These are phyloP conservation scores for Eremochloa ophiuroides DNA, from an alignment of 176 grass and related monocot species.

Conservation along the genomic window DNA sequence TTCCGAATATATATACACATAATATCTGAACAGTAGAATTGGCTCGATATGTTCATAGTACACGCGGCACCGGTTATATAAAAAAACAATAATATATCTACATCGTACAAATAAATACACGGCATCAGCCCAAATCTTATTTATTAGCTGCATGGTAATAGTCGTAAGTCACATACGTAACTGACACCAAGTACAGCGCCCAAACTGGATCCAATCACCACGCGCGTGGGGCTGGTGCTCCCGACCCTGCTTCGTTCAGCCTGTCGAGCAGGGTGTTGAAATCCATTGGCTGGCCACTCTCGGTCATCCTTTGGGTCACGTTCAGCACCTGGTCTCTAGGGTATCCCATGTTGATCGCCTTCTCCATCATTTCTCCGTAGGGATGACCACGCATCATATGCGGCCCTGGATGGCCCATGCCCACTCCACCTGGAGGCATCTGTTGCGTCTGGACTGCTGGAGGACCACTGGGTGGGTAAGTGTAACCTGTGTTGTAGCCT, in stretches of 20 bases:
- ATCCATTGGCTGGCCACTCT: slow-evolving; percentile 72
- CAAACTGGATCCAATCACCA: slow-evolving; percentile 45
- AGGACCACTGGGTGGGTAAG: slow-evolving; percentile 35
- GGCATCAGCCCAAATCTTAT: slow-evolving; percentile 25
- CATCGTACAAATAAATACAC: slow-evolving; percentile 29
- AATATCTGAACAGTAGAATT: not conserved
- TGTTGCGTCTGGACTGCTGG: slow-evolving; percentile 33
- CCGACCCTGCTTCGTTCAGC: slow-evolving; percentile 59
- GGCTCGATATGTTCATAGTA: not conserved
- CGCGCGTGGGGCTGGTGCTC: slow-evolving; percentile 33
- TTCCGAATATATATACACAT: not conserved
- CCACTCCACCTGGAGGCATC: slow-evolving; percentile 30
- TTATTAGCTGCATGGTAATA: slow-evolving; percentile 38
- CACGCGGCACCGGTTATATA: slow-evolving; percentile 24
- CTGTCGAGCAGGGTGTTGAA: slow-evolving; percentile 87
- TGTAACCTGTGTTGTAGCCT: slow-evolving; percentile 39
- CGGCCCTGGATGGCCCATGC: slow-evolving; percentile 30
- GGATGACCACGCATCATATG: slow-evolving; percentile 59
- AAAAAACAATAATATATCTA: slow-evolving; percentile 35
- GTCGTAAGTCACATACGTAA: not conserved
- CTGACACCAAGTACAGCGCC: not conserved
- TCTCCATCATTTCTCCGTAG: slow-evolving; percentile 76
- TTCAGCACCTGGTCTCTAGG: slow-evolving; percentile 67
- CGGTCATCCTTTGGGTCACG: slow-evolving; percentile 59
- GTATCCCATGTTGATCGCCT: slow-evolving; percentile 89